A percentile compares a stretch with the other conserved stretches of the same genome.
Conservation (phyloP, 805 yeast genomes). For the Pichia sporocuriosa region DNA sequence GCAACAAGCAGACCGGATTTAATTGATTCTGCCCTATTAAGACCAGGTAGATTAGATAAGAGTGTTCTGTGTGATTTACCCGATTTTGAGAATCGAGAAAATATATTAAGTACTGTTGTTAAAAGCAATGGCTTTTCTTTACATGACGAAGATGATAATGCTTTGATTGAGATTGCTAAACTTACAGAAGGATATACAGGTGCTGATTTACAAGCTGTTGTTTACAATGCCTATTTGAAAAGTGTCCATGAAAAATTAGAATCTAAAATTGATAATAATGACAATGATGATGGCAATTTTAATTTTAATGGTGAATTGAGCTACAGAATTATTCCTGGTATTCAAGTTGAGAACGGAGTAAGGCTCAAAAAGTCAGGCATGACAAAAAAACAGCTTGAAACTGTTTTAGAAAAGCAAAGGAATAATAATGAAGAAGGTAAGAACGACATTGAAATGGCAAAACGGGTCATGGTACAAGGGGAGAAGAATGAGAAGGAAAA, state of each 20-base stretch:
- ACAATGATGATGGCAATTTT: not conserved
- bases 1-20: slow-evolving; percentile 95
- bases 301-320: not conserved
- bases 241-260: slow-evolving; percentile 72
- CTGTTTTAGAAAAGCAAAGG: slow-evolving; percentile 15
- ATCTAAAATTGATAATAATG: slow-evolving; percentile 29
- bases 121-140: slow-evolving; percentile 52
- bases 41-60: slow-evolving; percentile 96
- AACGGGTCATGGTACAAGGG: too few relatives aligned
- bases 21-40: slow-evolving; percentile 85
- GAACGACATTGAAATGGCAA: not conserved
- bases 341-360: not conserved
- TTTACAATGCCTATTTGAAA: slow-evolving; percentile 83
- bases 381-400: slow-evolving; percentile 18
- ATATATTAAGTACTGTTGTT: slow-evolving; percentile 58
- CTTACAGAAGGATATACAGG: slow-evolving; percentile 78
- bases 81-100: slow-evolving; percentile 56
- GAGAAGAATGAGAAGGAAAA: slow-evolving; percentile 24
- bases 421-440: not conserved
- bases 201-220: slow-evolving; percentile 89
- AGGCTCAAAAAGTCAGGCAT: slow-evolving; percentile 5
- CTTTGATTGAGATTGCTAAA: slow-evolving; percentile 45
- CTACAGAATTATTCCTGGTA: slow-evolving; percentile 10
- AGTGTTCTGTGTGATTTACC: slow-evolving; percentile 90
- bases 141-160: slow-evolving; percentile 35